Evolutionary conservation across 1,139 yeast species (phyloP).

Genomic region (Hansenula anomala): DNA sequence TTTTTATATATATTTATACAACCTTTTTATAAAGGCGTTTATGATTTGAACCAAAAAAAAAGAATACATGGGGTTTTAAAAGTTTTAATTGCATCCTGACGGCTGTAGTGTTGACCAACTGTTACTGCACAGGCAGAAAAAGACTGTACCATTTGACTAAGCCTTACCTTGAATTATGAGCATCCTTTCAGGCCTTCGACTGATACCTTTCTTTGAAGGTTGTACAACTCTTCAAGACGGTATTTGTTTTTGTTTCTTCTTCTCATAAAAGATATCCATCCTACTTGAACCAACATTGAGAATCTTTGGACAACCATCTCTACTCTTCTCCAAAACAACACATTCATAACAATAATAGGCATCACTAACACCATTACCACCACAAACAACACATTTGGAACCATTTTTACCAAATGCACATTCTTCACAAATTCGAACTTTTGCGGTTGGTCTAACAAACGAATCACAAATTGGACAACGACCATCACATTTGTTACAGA

Average conservation of each 20-base stretch:
- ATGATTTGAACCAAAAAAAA: too few species aligned
- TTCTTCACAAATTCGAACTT: constrained; percentile 77
- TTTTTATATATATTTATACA: background rate
- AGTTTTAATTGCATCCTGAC: too few species aligned
- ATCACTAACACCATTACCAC: constrained; percentile 51
- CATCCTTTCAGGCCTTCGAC: too few species aligned
- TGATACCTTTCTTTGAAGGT: too few species aligned
- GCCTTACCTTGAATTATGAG: too few species aligned
- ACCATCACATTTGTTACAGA: constrained; percentile 89
- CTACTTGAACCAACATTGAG: constrained; percentile 74
- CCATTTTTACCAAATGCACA: constrained; percentile 71
- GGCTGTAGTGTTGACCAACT: too few species aligned
- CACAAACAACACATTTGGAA: constrained; percentile 73
- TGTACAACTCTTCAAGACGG: too few species aligned
- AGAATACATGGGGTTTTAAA: too few species aligned
- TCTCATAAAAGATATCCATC: constrained; percentile 64
- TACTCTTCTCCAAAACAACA: constrained; percentile 69
- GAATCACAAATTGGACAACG: constrained; percentile 91
- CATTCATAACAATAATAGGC: constrained; percentile 90
- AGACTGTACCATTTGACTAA: too few species aligned
- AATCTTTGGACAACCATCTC: constrained; percentile 93
- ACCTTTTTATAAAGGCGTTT: background rate
- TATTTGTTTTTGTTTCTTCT: constrained; percentile 31
- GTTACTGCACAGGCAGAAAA: too few species aligned
- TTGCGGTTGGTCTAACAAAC: constrained; percentile 67